Conservation (phyloP, 2,329 filamentous ascomycete genomes). For the Phialemoniopsis sp. region DNA sequence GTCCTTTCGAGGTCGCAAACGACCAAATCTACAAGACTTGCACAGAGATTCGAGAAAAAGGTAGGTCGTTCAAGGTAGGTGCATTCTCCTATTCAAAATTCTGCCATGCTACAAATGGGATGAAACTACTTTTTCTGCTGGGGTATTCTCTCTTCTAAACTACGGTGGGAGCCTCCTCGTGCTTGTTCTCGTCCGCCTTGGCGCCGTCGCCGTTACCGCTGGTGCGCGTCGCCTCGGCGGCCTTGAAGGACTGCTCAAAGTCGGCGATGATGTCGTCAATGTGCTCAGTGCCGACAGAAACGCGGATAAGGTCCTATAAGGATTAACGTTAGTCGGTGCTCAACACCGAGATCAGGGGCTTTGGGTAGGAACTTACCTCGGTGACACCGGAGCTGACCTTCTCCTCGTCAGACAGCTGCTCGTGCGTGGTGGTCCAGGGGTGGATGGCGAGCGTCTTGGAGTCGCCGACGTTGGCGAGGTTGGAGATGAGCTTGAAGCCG, state of each 20-base stretch:
- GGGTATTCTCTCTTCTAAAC: not conserved
- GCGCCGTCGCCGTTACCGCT: conserved; percentile 14
- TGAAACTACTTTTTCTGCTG: too few species aligned
- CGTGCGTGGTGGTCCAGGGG: conserved; percentile 92
- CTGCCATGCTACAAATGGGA: too few species aligned
- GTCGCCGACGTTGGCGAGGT: conserved; percentile 94
- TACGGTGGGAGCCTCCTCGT: not conserved
- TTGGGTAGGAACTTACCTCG: too few species aligned
- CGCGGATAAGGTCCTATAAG: conserved; percentile 77
- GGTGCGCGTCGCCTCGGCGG: conserved; percentile 39
- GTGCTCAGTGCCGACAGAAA: conserved; percentile 93
- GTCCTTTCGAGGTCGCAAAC: too few species aligned
- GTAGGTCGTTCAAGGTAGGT: too few species aligned
- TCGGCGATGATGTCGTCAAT: conserved; percentile 97
- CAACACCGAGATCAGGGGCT: too few species aligned
- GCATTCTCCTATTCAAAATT: too few species aligned
- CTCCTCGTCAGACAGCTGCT: conserved; percentile 84
- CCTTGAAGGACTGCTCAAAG: conserved; percentile 85
- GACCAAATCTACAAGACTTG: too few species aligned
- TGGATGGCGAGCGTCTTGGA: conserved; percentile 94
- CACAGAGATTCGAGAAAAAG: too few species aligned
- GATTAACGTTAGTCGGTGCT: not conserved
- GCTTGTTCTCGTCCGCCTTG: conserved; percentile 4
- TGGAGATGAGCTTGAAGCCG: conserved; percentile 90
- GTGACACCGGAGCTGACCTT: conserved; percentile 77